Evolutionary conservation across 805 yeast species (phyloP), one percentile per base, ranked within the genome.

Genomic region (Saturnispora besseyi): DNA sequence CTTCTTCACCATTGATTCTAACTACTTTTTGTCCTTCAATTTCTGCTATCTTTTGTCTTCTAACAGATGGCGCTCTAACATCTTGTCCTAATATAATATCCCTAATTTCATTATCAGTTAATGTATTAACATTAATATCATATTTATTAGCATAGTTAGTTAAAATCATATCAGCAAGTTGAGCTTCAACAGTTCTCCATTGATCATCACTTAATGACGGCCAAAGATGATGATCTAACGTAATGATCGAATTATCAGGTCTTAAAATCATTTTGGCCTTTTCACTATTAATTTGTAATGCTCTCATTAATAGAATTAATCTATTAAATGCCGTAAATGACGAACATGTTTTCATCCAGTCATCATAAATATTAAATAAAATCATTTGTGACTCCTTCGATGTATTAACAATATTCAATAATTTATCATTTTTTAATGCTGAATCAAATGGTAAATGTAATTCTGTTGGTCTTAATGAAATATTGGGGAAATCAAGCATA

Each of bases 351-450:
- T 79, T 77, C 51, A 89, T 70, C 99, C 99, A 93, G 62, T 93
- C 96, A 64, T 93, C 99, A 64, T 88, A 93, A 45, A 93, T 71
- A 61, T 90, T 89, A 69, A 89, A 87, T 51, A 90, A 68, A 3
- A 85, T 87, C 96, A 90, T 87, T 62, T 88, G 91, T 0, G 96
- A 95, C 62, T 89, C 96, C 37, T 83, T 86, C 5, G 98, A 96
- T 56, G 80, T 81, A 66, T 84, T 69, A 9, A 93, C 91, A 47
- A 87, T 71, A 52, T 87, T 87, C 0, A 84, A 77, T 43, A 93
- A 66, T 59, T 87, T 87, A 51, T 85, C 93, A 51, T 91, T 78
- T 61, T 83, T 79, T 74, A 93, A 67, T 0, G 95, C 87, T 1
- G 95, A 81, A 29, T 84, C 83, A 71, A 93, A 93, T 18, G 99